Base-by-base conservation (phyloP, 306 rosid genomes). In the Quercus gilva region DNA sequence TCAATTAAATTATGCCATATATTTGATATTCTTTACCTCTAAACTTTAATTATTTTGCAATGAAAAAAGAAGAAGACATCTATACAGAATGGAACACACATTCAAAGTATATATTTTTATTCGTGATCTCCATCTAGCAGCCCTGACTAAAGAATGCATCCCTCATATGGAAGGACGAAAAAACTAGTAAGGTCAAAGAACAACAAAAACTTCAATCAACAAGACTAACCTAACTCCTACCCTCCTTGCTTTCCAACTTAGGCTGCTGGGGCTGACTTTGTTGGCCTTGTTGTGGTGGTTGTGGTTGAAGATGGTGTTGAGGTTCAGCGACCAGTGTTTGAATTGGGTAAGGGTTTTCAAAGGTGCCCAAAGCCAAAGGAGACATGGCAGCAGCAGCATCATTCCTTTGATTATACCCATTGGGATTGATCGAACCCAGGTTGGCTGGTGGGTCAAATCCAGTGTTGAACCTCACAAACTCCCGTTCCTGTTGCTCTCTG, bases 291-390 rank as follows among this genome's bases (percentile, higher is more conserved):
- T 83, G 79, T 23, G 73, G 89, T 12, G 57, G 91, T 59, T 90
- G 96, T 0, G 88, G 87, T 69, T 89, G 89, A 5, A 92, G 86
- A 13, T 82, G 80, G 59, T 71, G 73, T 31, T 71, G 84, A 64
- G 76, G 87, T 23, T 87, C 87, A 5, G 72, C 75, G 25, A 83
- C 81, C 37, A 86, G 87, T 2, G 74, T 78, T 68, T 90, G 92
- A 78, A 89, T 85, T 74, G 75, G 89, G 67, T 79, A 92, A 73
- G 83, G 60, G 41, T 75, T 86, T 15, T 94, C 96, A 69, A 85
- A 94, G 2, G 87, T 69, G 0, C 94, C 96, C 71, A 92, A 80
- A 73, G 98, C 92, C 82, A 94, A 89, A 13, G 97, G 92, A 8
- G 90, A 85, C 76, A 90, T 73, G 12, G 70, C 89, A n/a, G 82